Evolutionary conservation across 306 rosid genomes (phyloP).

Genomic region (Quercus mongolica): DNA sequence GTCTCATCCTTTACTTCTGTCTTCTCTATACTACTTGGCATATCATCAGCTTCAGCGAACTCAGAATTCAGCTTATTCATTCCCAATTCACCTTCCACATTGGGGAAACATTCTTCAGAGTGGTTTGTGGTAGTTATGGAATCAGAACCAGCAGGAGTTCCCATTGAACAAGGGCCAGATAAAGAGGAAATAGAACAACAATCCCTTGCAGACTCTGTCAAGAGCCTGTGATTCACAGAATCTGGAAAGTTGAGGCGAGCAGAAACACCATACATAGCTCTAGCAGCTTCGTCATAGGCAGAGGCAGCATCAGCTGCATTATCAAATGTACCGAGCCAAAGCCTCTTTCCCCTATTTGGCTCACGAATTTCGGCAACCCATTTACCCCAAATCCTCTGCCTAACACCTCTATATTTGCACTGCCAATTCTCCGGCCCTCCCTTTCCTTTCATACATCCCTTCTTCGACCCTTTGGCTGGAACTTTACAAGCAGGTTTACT

Average conservation of each 20-base stretch:
- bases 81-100: slow-evolving; percentile 23
- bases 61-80: neutral
- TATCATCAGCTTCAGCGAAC: slow-evolving; percentile 20
- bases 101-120: slow-evolving; percentile 47
- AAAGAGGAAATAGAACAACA: slow-evolving; percentile 23
- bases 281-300: slow-evolving; percentile 88
- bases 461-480: slow-evolving; percentile 93
- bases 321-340: slow-evolving; percentile 84
- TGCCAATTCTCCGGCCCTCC: slow-evolving; percentile 86
- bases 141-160: slow-evolving; percentile 43
- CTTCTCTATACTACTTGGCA: slow-evolving; percentile 23
- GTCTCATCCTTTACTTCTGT: slow-evolving; percentile 35
- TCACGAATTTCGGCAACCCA: slow-evolving; percentile 97
- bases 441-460: slow-evolving; percentile 98
- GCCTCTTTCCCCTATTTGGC: slow-evolving; percentile 72
- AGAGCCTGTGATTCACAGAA: too few species aligned
- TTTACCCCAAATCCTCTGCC: slow-evolving; percentile 98
- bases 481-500: slow-evolving; percentile 39
- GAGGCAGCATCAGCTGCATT: slow-evolving; percentile 69
- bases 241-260: slow-evolving; percentile 86
- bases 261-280: slow-evolving; percentile 73
- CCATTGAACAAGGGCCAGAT: slow-evolving; percentile 38
- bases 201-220: too few species aligned
- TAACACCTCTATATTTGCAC: slow-evolving; percentile 84
- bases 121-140: slow-evolving; percentile 41